Conservation (phyloP, 805 yeast genomes). For the Teunomyces panamensis region DNA sequence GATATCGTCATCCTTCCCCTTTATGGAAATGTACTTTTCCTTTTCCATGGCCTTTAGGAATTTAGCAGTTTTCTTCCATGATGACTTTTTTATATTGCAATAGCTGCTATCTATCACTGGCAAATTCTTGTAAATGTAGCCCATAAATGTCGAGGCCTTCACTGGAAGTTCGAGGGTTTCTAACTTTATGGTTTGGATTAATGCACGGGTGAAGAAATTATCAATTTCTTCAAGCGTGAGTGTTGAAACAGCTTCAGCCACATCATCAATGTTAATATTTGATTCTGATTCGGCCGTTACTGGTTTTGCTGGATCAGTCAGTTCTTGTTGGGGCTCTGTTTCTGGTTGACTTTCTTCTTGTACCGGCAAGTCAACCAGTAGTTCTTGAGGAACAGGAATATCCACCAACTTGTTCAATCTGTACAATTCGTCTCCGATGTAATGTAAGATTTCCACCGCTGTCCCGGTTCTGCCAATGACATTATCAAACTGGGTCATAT, state of each 20-base stretch:
- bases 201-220: conserved; percentile 66
- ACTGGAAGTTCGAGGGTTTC: conserved; percentile 63
- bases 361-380: conserved; percentile 18
- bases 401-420: conserved; percentile 47
- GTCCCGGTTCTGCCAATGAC: conserved; percentile 71
- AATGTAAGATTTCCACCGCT: conserved; percentile 73
- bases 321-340: conserved; percentile 6
- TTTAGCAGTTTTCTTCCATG: conserved; percentile 88
- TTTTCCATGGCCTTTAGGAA: conserved; percentile 86
- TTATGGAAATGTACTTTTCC: conserved; percentile 59
- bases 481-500: conserved; percentile 41
- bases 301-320: not conserved
- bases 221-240: conserved; percentile 68
- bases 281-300: not conserved
- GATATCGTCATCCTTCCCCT: conserved; percentile 85
- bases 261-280: not conserved
- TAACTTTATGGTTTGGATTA: conserved; percentile 64
- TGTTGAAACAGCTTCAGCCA: conserved; percentile 34
- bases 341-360: conserved; percentile 32
- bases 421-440: conserved; percentile 62
- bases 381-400: conserved; percentile 25
- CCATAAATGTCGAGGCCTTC: conserved; percentile 70
- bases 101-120: conserved; percentile 57
- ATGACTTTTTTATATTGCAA: conserved; percentile 69
- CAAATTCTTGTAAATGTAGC: conserved; percentile 65